Percentiles rank a stretch among this genome's conserved stretches.
These are phyloP conservation scores for Wickerhamomyces canadensis DNA, from an alignment of 805 yeast species.

Conservation along the genomic window DNA sequence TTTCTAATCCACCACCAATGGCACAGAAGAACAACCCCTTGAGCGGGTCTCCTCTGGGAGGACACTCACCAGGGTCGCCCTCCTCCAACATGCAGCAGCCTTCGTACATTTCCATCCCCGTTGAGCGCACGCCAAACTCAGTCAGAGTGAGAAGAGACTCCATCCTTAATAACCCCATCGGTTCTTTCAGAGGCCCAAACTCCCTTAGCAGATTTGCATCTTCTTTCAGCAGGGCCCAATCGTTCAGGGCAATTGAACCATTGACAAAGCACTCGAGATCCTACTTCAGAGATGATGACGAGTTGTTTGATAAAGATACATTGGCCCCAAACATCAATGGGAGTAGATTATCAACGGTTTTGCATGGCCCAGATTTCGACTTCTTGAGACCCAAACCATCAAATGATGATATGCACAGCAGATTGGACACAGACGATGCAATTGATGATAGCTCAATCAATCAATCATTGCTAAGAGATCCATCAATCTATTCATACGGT, in stretches of 20 bases:
- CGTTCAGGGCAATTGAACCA: constrained; percentile 53
- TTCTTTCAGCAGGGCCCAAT: constrained; percentile 74
- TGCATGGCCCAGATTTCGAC: constrained; percentile 31
- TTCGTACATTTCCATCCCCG: constrained; percentile 15
- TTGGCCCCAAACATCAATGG: constrained; percentile 63
- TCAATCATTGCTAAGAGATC: constrained; percentile 25
- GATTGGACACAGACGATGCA: constrained; percentile 5
- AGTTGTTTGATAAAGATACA: constrained; percentile 61
- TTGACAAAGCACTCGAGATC: constrained; percentile 43
- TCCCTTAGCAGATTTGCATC: constrained; percentile 76
- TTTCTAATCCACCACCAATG: no score
- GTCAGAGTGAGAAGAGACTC: constrained; percentile 30
- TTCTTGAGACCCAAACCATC: constrained; percentile 17
- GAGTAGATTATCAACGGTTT: constrained; percentile 54
- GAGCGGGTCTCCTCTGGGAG: no score
- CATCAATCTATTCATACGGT: constrained; percentile 27
- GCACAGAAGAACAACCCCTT: no score
- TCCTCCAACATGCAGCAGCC: neutral
- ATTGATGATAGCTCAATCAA: constrained; percentile 34
- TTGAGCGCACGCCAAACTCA: constrained; percentile 17
- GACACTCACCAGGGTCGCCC: neutral
- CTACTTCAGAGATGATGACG: constrained; percentile 59
- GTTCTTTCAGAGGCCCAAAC: constrained; percentile 59
- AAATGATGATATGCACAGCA: constrained; percentile 9
- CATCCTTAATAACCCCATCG: constrained; percentile 40